Evolutionary conservation across 805 yeast genomes (phyloP).

Genomic region (Candida pseudoglaebosa): DNA sequence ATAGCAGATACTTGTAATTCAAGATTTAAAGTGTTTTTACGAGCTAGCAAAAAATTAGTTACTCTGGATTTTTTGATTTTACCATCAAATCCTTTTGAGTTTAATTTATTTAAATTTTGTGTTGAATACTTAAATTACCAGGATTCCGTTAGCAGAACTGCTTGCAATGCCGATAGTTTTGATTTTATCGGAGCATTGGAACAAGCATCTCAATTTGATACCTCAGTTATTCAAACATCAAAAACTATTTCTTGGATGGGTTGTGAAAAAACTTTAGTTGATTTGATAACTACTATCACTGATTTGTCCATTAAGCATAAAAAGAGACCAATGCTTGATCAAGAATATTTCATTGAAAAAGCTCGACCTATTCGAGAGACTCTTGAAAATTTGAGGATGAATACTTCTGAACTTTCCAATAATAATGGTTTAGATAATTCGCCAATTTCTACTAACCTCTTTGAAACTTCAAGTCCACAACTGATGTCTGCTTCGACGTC

Average conservation of each 20-base stretch:
- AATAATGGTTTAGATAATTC: neutral
- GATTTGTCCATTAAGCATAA: constrained; percentile 23
- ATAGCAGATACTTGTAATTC: constrained; percentile 23
- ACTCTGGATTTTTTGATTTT: constrained; percentile 12
- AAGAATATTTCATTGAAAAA: neutral
- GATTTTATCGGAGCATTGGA: constrained; percentile 16
- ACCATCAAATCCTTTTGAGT: constrained; percentile 18
- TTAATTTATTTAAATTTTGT: constrained; percentile 17
- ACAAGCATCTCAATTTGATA: constrained; percentile 6
- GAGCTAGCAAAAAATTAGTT: constrained; percentile 16
- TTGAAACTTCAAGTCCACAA: neutral
- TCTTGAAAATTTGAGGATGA: neutral
- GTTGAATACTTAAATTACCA: constrained; percentile 23
- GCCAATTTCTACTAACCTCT: neutral
- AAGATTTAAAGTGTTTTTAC: constrained; percentile 20
- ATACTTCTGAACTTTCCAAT: neutral
- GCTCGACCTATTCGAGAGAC: neutral
- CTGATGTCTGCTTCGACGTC: neutral
- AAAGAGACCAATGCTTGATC: neutral
- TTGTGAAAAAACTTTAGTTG: constrained; percentile 21
- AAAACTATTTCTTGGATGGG: constrained; percentile 28
- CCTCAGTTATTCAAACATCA: neutral
- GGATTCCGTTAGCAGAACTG: constrained; percentile 26
- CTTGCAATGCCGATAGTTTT: constrained; percentile 22
- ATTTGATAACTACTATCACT: constrained; percentile 26